Percentiles rank a stretch among this genome's conserved stretches.
These are phyloP conservation scores for Hymenoscyphus repandus DNA, from an alignment of 2,329 filamentous ascomycete species.

Conservation along the genomic window DNA sequence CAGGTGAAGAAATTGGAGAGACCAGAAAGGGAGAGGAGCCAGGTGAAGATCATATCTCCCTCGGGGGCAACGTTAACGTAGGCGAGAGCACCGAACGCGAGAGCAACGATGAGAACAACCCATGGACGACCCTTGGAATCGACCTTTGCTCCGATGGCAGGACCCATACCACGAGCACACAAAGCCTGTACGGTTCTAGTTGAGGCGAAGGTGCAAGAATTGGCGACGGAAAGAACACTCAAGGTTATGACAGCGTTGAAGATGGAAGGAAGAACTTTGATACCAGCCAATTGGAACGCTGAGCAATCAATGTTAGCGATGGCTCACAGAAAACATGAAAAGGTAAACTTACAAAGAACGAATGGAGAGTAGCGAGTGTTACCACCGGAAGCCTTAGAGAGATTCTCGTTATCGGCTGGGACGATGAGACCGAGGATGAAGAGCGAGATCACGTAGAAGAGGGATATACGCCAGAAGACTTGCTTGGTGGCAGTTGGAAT, in stretches of 20 bases:
- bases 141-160: slow-evolving; percentile 70
- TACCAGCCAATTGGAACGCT: slow-evolving; percentile 75
- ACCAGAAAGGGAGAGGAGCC: slow-evolving; percentile 66
- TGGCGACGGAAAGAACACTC: slow-evolving; percentile 84
- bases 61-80: slow-evolving; percentile 47
- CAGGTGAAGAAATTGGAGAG: slow-evolving; percentile 72
- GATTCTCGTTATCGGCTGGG: slow-evolving; percentile 59
- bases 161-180: slow-evolving; percentile 80
- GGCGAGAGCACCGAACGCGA: slow-evolving; percentile 53
- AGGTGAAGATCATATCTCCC: slow-evolving; percentile 49
- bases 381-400: slow-evolving; percentile 53
- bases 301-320: too few species aligned
- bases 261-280: slow-evolving; percentile 73
- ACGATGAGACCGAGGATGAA: slow-evolving; percentile 79
- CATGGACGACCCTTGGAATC: slow-evolving; percentile 74
- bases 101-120: slow-evolving; percentile 46
- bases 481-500: slow-evolving; percentile 86
- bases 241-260: slow-evolving; percentile 94
- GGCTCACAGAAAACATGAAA: too few species aligned
- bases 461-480: slow-evolving; percentile 88
- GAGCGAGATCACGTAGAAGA: slow-evolving; percentile 80
- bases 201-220: slow-evolving; percentile 86
- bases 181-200: slow-evolving; percentile 86
- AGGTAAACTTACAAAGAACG: slow-evolving; percentile 55
- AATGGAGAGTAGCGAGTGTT: slow-evolving; percentile 74